phyloP scores from a whole-genome alignment of 176 grass and related monocot genomes.

The Oryza coarctata region DNA sequence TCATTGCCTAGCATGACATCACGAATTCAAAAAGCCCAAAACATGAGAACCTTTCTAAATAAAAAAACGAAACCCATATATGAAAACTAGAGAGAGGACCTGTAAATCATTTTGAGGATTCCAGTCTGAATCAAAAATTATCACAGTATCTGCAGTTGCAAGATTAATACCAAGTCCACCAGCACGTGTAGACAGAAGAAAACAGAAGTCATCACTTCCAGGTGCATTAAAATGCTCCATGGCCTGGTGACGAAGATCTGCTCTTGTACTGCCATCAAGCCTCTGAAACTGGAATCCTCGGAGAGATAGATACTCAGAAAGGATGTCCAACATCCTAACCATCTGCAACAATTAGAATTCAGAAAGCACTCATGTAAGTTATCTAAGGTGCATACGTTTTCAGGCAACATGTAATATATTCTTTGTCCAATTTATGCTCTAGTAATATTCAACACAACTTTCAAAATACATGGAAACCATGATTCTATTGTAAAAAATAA shows the following conservation, averaged over 20 bases:
- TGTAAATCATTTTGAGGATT: constrained; percentile 99
- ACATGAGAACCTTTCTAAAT: constrained; percentile 9
- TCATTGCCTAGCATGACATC: constrained; percentile 72
- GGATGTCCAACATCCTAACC: constrained; percentile 99
- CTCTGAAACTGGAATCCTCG: constrained; percentile 98
- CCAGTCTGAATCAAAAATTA: constrained; percentile 99
- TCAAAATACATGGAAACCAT: neutral
- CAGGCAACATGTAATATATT: neutral
- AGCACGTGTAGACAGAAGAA: constrained; percentile 94
- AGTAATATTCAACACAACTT: neutral
- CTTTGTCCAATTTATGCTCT: neutral
- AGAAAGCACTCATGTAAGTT: neutral
- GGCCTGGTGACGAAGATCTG: constrained; percentile 96
- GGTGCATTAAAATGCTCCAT: constrained; percentile 99
- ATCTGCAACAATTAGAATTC: constrained; percentile 62
- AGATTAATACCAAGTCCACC: constrained; percentile 99
- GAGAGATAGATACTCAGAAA: constrained; percentile 91
- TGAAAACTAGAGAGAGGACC: constrained; percentile 36
- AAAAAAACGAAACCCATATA: neutral
- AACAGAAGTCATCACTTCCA: constrained; percentile 98
- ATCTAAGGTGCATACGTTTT: neutral
- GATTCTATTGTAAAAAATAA: neutral
- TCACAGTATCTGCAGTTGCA: constrained; percentile 97
- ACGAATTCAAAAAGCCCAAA: constrained; percentile 9
- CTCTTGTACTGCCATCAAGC: constrained; percentile 97